A percentile compares a stretch with the other conserved stretches of the same genome.
These are phyloP conservation scores for Xylaria sp. DNA, from an alignment of 495 filamentous ascomycete species.

Conservation along the genomic window DNA sequence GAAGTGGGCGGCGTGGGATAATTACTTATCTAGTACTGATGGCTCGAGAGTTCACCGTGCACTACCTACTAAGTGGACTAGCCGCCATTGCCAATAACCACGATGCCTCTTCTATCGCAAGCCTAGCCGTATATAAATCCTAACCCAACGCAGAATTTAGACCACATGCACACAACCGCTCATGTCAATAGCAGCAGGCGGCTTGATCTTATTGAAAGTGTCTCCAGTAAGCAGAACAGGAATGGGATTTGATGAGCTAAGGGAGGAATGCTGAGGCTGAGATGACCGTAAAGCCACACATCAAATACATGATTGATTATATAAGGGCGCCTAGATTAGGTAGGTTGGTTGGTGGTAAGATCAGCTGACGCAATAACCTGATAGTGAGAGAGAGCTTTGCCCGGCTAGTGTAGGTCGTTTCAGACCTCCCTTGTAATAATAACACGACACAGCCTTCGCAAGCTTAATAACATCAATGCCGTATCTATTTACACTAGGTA, in stretches of 20 bases:
- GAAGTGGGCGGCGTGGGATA: neutral
- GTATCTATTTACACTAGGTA: too few relatives aligned
- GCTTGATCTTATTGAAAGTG: neutral
- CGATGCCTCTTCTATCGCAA: neutral
- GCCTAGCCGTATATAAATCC: too few relatives aligned
- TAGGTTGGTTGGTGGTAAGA: neutral
- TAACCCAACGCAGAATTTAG: neutral
- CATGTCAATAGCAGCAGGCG: neutral
- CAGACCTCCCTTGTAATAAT: slow-evolving; percentile 6
- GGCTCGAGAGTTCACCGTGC: neutral
- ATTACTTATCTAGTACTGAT: neutral
- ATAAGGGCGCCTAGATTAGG: neutral
- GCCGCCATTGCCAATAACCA: neutral
- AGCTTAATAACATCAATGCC: slow-evolving; percentile 2
- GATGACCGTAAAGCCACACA: slow-evolving; percentile 1
- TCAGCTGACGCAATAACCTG: slow-evolving; percentile 10
- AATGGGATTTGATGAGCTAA: slow-evolving; percentile 4
- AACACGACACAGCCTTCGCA: neutral
- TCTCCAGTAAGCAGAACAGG: slow-evolving; percentile 10
- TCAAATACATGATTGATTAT: neutral
- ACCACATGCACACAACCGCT: neutral
- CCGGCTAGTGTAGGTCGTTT: neutral
- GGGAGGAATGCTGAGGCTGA: neutral
- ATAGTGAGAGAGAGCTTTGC: neutral
- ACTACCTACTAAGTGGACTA: neutral